These are phyloP conservation scores for Gypsophila paniculata DNA, from an alignment of 179 eudicot genomes.

Conservation along the genomic window DNA sequence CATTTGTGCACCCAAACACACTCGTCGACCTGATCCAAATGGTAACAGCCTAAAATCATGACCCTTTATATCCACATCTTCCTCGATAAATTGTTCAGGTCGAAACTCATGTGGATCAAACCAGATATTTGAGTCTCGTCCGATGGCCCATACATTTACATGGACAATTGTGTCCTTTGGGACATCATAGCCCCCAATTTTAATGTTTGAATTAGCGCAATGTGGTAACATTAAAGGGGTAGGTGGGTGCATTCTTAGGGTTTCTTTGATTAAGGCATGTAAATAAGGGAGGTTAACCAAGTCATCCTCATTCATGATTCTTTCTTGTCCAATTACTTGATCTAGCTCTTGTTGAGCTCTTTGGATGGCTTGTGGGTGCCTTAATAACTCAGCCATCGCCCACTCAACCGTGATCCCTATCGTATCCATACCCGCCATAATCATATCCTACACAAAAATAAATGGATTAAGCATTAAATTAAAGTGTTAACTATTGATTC, in stretches of 20 bases:
- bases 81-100: slow-evolving; percentile 30
- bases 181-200: slow-evolving; percentile 28
- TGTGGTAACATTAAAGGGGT: slow-evolving; percentile 41
- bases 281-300: slow-evolving; percentile 21
- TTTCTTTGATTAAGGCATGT: slow-evolving; percentile 22
- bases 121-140: slow-evolving; percentile 30
- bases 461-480: not conserved
- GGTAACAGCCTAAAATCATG: slow-evolving; percentile 30
- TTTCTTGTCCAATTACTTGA: slow-evolving; percentile 16
- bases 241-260: slow-evolving; percentile 31
- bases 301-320: slow-evolving; percentile 20
- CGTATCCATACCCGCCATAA: slow-evolving; percentile 27
- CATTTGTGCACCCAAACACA: slow-evolving; percentile 27
- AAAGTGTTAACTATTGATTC: not conserved
- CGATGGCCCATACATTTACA: slow-evolving; percentile 38
- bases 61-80: slow-evolving; percentile 32
- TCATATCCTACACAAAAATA: slow-evolving; percentile 17
- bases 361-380: slow-evolving; percentile 22
- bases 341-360: slow-evolving; percentile 23
- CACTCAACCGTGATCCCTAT: slow-evolving; percentile 20
- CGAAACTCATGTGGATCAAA: slow-evolving; percentile 28
- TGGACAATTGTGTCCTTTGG: slow-evolving; percentile 24
- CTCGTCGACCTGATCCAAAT: slow-evolving; percentile 28
- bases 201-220: slow-evolving; percentile 18
- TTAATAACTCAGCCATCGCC: slow-evolving; percentile 27